phyloP scores from a whole-genome alignment of 441 rosid genomes.

The Dalechampia spathulata region DNA sequence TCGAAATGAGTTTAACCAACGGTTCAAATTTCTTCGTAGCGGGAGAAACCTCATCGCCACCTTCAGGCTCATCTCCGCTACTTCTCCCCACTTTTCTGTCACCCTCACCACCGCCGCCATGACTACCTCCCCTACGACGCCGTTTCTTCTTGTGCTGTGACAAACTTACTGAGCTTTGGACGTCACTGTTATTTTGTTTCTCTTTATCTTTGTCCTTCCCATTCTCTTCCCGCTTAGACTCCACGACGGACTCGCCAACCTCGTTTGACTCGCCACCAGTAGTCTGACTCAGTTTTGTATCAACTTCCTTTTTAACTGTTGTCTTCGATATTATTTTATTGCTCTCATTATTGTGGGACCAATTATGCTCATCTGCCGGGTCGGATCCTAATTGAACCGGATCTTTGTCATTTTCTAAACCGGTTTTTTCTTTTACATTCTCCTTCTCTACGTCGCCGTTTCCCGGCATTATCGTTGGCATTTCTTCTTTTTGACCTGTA shows the following conservation, averaged over 20 bases:
- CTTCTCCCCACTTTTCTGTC: constrained; percentile 14
- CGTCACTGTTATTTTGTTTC: constrained; percentile 33
- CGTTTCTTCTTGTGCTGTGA: constrained; percentile 28
- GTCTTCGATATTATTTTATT: background rate
- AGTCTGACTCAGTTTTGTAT: constrained; percentile 9
- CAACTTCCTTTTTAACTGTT: background rate
- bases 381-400: constrained; percentile 14
- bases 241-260: constrained; percentile 26
- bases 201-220: constrained; percentile 18
- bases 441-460: constrained; percentile 23
- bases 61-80: constrained; percentile 38
- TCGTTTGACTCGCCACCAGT: constrained; percentile 19
- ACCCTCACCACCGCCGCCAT: background rate
- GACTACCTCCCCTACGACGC: constrained; percentile 11
- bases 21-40: constrained; percentile 42
- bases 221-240: constrained; percentile 29
- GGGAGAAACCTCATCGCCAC: constrained; percentile 42
- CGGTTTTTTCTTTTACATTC: constrained; percentile 18
- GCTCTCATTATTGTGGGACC: constrained; percentile 21
- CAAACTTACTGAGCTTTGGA: constrained; percentile 42
- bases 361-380: constrained; percentile 18
- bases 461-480: constrained; percentile 10
- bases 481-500: constrained; percentile 34
- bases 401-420: constrained; percentile 16
- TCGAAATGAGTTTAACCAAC: constrained; percentile 24